A percentile compares a stretch with the other conserved stretches of the same genome.
Conservation (phyloP, 2,329 filamentous ascomycete species). For the Aspergillus chevalieri region DNA sequence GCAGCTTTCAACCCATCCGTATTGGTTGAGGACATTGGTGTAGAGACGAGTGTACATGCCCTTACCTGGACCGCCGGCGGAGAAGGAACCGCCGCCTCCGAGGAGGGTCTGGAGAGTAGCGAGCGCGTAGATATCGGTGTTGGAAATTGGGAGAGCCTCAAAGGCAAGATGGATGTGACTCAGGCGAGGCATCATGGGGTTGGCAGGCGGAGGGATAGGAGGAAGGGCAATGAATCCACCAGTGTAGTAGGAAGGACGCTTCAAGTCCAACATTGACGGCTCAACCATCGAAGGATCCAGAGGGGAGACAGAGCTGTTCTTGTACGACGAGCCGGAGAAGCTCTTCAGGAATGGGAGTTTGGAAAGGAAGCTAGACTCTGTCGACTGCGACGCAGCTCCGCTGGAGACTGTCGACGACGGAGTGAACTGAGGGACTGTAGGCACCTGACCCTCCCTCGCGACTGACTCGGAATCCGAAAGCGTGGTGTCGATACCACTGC, state of each 20-base stretch:
- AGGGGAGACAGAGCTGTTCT: slow-evolving; percentile 51
- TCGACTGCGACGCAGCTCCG: slow-evolving; percentile 35
- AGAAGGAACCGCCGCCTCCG: slow-evolving; percentile 93
- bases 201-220: slow-evolving; percentile 67
- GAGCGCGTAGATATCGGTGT: slow-evolving; percentile 90
- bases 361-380: slow-evolving; percentile 63
- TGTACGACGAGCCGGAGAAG: slow-evolving; percentile 66
- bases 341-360: slow-evolving; percentile 88
- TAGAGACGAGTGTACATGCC: slow-evolving; percentile 98
- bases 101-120: slow-evolving; percentile 93
- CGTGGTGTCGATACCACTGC: slow-evolving; percentile 53
- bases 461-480: slow-evolving; percentile 25
- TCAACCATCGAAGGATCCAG: slow-evolving; percentile 44
- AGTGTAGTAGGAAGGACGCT: slow-evolving; percentile 71
- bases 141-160: slow-evolving; percentile 84
- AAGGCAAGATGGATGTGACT: slow-evolving; percentile 95
- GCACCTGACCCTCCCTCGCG: slow-evolving; percentile 25
- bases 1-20: slow-evolving; percentile 95
- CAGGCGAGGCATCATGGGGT: slow-evolving; percentile 70
- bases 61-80: slow-evolving; percentile 91
- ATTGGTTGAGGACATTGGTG: slow-evolving; percentile 95
- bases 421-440: slow-evolving; percentile 35
- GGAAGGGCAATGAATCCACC: slow-evolving; percentile 88
- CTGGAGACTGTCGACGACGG: slow-evolving; percentile 34
- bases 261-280: slow-evolving; percentile 51